Conservation (phyloP, 2,329 filamentous ascomycete species). For the Botrytis deweyae region DNA sequence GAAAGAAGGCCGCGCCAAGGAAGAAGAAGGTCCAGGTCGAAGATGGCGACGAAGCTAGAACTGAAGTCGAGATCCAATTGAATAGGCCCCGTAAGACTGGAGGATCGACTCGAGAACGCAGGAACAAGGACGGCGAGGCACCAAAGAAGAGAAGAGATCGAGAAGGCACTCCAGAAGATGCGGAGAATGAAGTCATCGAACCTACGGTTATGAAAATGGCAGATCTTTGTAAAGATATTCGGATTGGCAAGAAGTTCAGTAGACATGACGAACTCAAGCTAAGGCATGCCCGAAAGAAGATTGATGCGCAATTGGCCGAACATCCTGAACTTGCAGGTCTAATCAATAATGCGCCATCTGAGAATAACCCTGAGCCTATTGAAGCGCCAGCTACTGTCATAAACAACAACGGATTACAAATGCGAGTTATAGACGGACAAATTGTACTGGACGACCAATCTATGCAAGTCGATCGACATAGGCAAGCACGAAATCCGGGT, state of each 20-base stretch:
- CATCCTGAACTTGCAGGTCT: constrained; percentile 30
- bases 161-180: constrained; percentile 58
- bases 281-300: constrained; percentile 55
- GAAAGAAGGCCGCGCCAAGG: constrained; percentile 20
- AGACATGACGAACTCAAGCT: constrained; percentile 70
- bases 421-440: constrained; percentile 50
- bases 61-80: constrained; percentile 33
- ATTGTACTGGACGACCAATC: constrained; percentile 70
- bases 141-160: constrained; percentile 36
- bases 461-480: constrained; percentile 66
- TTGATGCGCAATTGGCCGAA: constrained; percentile 34
- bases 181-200: constrained; percentile 63
- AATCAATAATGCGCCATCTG: constrained; percentile 12
- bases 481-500: constrained; percentile 54
- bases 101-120: constrained; percentile 30
- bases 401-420: constrained; percentile 26
- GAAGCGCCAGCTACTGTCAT: constrained; percentile 11
- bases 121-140: constrained; percentile 38
- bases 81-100: constrained; percentile 27
- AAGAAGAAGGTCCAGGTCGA: constrained; percentile 31
- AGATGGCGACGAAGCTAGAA: constrained; percentile 29
- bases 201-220: constrained; percentile 67
- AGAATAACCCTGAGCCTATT: constrained; percentile 14
- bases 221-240: constrained; percentile 67
- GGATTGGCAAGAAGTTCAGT: constrained; percentile 72